A percentile compares a stretch with the other conserved stretches of the same genome.
Conservation (phyloP, 2,329 filamentous ascomycete species). For the Scedosporium apiospermum region DNA sequence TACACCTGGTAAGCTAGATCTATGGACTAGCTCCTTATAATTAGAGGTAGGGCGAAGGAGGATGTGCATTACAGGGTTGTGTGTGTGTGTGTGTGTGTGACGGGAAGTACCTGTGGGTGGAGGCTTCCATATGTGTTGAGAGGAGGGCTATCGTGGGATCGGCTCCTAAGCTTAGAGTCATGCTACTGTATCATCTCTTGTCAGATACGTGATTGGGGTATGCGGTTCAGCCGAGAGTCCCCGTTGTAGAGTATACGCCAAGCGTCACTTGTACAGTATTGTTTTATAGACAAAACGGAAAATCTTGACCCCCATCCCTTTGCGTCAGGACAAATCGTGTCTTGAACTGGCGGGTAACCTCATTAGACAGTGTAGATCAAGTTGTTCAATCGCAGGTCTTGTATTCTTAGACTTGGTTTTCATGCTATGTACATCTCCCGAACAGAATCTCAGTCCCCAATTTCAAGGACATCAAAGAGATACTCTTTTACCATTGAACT, state of each 20-base stretch:
- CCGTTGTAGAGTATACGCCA: background rate
- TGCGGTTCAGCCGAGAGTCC: background rate
- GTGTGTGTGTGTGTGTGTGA: too few species aligned
- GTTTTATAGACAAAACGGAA: constrained; percentile 3
- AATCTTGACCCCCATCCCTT: background rate
- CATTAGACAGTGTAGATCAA: background rate
- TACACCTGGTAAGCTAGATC: constrained; percentile 66
- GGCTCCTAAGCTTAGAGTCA: background rate
- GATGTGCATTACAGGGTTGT: background rate
- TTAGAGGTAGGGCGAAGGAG: background rate
- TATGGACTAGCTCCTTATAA: background rate
- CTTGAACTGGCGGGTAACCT: background rate
- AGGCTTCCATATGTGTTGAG: background rate
- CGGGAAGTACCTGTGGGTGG: too few species aligned
- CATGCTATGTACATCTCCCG: background rate
- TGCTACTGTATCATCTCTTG: background rate
- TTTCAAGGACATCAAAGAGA: constrained; percentile 1
- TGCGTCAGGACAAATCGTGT: background rate
- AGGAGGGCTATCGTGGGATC: background rate
- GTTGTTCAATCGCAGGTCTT: background rate
- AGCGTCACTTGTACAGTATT: background rate
- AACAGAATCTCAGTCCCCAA: background rate
- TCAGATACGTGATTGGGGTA: background rate
- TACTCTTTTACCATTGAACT: background rate
- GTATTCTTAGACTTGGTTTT: background rate